A percentile compares a stretch with the other conserved stretches of the same genome.
These are phyloP conservation scores for Rhodotorula sp. DNA, from an alignment of 1,284 basidiomycete species.

Conservation along the genomic window DNA sequence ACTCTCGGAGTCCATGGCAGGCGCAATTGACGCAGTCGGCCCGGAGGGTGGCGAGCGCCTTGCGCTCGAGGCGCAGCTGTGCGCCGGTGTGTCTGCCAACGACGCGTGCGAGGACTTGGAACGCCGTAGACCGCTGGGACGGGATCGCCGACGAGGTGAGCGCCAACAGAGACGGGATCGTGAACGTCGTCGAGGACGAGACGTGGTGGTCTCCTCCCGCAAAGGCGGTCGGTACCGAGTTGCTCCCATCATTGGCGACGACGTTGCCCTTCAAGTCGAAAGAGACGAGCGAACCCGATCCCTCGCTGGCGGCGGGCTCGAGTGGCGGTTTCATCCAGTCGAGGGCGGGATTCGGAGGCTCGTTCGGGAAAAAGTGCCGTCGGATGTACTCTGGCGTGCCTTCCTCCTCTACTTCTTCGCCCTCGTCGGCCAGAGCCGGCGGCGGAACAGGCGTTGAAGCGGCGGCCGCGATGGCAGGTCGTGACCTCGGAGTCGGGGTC, in stretches of 20 bases:
- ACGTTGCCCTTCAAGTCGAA: conserved; percentile 72
- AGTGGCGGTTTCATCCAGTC: conserved; percentile 64
- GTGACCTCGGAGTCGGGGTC: background rate
- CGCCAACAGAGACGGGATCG: conserved; percentile 29
- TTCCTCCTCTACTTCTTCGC: conserved; percentile 54
- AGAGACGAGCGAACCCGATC: conserved; percentile 48
- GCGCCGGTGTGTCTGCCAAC: background rate
- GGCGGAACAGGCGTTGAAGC: background rate
- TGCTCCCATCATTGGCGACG: background rate
- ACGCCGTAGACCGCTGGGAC: conserved; percentile 32
- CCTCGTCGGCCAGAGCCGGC: background rate
- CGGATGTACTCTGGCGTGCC: conserved; percentile 80
- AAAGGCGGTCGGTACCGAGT: background rate
- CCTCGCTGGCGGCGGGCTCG: conserved; percentile 11
- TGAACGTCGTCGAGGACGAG: conserved; percentile 26
- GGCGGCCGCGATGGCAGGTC: background rate
- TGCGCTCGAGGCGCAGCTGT: conserved; percentile 1
- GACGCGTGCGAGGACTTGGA: conserved; percentile 22
- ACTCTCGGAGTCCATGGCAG: conserved; percentile 17
- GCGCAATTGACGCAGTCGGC: conserved; percentile 13
- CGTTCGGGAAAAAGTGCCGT: conserved; percentile 75
- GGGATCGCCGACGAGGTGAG: conserved; percentile 37
- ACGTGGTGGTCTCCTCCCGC: conserved; percentile 26
- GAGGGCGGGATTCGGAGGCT: conserved; percentile 60
- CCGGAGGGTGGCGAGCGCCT: conserved; percentile 11